Percentiles rank a stretch among this genome's conserved stretches.
Conservation (phyloP, 257 asterid species). For the Penstemon davidsonii region DNA sequence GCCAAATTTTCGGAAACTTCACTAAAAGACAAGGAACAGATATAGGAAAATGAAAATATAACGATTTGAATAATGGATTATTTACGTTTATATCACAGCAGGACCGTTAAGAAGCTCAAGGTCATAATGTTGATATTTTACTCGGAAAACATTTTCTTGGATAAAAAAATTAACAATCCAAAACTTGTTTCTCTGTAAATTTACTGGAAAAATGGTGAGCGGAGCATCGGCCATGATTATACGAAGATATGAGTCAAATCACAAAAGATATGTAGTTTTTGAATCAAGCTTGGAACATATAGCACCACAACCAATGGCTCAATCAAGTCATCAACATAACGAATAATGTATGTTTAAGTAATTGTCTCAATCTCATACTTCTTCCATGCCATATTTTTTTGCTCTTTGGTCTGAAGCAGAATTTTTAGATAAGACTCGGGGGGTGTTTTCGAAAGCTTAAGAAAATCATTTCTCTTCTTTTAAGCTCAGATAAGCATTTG, state of each 20-base stretch:
- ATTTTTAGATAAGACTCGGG: too few species aligned
- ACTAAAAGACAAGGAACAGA: background rate
- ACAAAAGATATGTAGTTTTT: background rate
- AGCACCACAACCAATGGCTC: background rate
- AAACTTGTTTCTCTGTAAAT: background rate
- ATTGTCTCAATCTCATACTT: background rate
- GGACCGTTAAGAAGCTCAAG: background rate
- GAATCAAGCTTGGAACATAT: background rate
- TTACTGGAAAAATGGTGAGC: background rate
- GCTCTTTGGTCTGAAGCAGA: too few species aligned
- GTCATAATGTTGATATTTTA: background rate
- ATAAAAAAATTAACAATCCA: conserved; percentile 1
- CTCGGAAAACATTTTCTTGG: background rate
- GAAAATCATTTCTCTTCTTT: too few species aligned
- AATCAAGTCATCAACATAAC: background rate
- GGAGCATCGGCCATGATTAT: background rate
- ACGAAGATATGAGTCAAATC: background rate
- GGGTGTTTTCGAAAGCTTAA: too few species aligned
- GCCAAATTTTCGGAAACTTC: background rate
- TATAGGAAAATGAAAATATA: background rate
- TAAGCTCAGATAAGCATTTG: too few species aligned
- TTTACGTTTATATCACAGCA: background rate
- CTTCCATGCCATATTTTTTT: too few species aligned
- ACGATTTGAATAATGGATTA: background rate
- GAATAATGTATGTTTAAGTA: background rate